A percentile compares a stretch with the other conserved stretches of the same genome.
Conservation (phyloP, 306 rosid genomes). For the Dalbergia cochinchinensis region DNA sequence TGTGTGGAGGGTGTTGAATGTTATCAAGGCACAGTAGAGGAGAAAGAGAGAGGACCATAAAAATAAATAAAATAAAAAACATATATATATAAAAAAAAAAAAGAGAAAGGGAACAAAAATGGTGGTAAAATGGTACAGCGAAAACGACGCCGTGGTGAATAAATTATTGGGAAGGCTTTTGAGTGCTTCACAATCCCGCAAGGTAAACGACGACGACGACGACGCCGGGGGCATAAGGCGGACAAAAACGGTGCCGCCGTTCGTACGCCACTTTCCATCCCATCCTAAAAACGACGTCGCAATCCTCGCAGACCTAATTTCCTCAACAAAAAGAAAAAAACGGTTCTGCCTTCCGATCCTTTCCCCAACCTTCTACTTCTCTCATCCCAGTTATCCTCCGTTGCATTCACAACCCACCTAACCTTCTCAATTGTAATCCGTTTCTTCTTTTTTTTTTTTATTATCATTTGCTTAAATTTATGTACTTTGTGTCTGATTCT, state of each 20-base stretch:
- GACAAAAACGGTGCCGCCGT: conserved; percentile 40
- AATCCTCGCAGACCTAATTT: conserved; percentile 15
- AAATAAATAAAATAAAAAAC: no score
- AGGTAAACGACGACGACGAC: background rate
- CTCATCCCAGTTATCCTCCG: background rate
- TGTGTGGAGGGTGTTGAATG: no score
- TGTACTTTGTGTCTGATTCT: background rate
- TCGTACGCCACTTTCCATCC: conserved; percentile 45
- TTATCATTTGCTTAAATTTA: background rate
- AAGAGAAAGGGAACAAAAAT: background rate
- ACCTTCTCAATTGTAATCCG: conserved; percentile 25
- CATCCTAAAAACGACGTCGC: conserved; percentile 35
- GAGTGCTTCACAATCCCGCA: background rate
- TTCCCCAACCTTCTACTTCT: background rate
- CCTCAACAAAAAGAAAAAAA: conserved; percentile 30
- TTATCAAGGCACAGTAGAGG: no score
- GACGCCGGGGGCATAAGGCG: conserved; percentile 38
- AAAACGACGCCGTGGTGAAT: conserved; percentile 42
- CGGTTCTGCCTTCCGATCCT: conserved; percentile 23
- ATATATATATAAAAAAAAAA: no score
- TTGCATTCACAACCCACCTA: background rate
- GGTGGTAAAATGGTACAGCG: background rate
- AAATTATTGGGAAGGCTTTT: conserved; percentile 11
- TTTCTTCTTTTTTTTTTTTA: background rate
- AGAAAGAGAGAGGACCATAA: no score